Conservation (phyloP, 805 yeast species). For the Babjeviella inositovora region DNA sequence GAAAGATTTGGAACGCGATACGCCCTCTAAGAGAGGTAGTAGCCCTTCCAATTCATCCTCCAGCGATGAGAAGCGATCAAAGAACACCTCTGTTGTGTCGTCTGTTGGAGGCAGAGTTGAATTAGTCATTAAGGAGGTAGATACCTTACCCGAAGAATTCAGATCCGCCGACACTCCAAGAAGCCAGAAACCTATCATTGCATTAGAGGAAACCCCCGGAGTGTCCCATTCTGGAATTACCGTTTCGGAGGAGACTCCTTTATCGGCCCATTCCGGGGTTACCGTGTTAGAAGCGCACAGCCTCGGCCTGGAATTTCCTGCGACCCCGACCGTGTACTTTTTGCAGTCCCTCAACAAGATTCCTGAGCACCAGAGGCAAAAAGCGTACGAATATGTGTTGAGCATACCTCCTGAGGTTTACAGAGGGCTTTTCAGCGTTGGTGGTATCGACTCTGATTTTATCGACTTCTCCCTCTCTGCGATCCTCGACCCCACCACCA, state of each 20-base stretch:
- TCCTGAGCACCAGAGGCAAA: slow-evolving; percentile 9
- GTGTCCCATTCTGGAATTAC: slow-evolving; percentile 2
- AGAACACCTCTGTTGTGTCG: no score
- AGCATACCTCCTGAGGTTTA: slow-evolving; percentile 9
- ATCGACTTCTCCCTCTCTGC: slow-evolving; percentile 31
- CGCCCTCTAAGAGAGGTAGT: no score
- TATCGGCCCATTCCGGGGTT: no score
- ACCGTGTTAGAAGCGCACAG: no score
- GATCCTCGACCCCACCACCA: slow-evolving; percentile 2
- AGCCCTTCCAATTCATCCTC: no score
- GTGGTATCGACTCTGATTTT: slow-evolving; percentile 33
- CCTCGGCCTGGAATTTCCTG: slow-evolving; percentile 21
- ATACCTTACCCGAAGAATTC: slow-evolving; percentile 22
- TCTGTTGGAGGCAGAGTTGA: slow-evolving; percentile 3
- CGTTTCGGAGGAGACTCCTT: background rate
- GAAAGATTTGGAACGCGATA: slow-evolving; percentile 5
- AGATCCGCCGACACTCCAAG: no score
- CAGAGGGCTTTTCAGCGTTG: slow-evolving; percentile 13
- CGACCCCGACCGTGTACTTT: slow-evolving; percentile 28
- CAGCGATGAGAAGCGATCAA: background rate
- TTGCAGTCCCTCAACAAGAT: slow-evolving; percentile 18
- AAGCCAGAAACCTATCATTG: no score
- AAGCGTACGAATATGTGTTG: slow-evolving; percentile 19
- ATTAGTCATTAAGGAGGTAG: slow-evolving; percentile 23
- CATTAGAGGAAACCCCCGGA: slow-evolving; percentile 6